phyloP scores from a whole-genome alignment of 768 basidiomycete species.

The Mycena amicta region DNA sequence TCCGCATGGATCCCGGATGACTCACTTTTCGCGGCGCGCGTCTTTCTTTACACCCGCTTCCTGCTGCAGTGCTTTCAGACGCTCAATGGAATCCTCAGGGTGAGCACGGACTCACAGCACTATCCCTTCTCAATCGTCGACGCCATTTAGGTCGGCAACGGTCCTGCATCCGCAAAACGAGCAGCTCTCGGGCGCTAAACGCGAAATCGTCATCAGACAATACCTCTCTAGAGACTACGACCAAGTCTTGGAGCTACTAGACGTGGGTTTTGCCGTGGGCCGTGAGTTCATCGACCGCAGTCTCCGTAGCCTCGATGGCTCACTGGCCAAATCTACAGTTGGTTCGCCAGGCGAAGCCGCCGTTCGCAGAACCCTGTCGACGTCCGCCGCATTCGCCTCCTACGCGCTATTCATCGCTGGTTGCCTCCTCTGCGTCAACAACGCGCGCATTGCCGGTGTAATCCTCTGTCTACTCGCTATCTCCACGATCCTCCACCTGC shows the following conservation, averaged over 20 bases:
- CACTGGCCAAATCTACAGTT: not conserved
- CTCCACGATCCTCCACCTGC: not conserved
- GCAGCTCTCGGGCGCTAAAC: too few relatives aligned
- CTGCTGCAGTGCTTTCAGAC: too few relatives aligned
- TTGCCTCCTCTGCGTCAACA: not conserved
- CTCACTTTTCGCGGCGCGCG: too few relatives aligned
- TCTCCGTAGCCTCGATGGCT: not conserved
- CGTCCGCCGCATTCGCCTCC: not conserved
- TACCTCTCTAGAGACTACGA: conserved; percentile 2
- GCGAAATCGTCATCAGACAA: too few relatives aligned
- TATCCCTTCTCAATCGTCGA: too few relatives aligned
- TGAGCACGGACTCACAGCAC: too few relatives aligned
- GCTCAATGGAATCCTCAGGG: too few relatives aligned
- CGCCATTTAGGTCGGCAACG: too few relatives aligned
- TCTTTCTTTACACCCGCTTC: too few relatives aligned
- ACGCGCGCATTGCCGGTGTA: too few relatives aligned
- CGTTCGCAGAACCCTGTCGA: not conserved
- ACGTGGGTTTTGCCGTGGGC: conserved; percentile 11
- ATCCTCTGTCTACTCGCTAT: not conserved
- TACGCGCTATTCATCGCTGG: conserved; percentile 1
- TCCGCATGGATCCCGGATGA: too few relatives aligned
- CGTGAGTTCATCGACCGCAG: not conserved
- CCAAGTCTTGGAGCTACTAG: conserved; percentile 8
- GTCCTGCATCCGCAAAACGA: too few relatives aligned
- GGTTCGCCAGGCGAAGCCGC: conserved; percentile 12